A percentile compares a stretch with the other conserved stretches of the same genome.
Conservation (phyloP, 768 basidiomycete genomes). For the Tulasnella sp. region DNA sequence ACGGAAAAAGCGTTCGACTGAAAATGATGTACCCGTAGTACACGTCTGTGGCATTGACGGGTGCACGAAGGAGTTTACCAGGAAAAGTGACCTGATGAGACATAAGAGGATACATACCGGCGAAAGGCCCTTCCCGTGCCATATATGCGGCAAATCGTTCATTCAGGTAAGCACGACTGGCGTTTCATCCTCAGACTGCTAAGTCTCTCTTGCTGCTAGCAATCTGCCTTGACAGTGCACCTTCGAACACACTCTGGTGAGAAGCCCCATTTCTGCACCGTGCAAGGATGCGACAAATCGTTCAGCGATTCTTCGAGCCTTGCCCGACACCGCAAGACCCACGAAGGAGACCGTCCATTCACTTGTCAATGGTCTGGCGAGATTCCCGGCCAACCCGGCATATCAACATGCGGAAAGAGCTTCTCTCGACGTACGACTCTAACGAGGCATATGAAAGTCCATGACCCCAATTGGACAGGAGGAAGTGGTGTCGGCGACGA, state of each 20-base stretch:
- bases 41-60: slow-evolving; percentile 41
- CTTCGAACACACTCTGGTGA: slow-evolving; percentile 88
- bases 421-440: slow-evolving; percentile 82
- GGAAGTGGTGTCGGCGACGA: background rate
- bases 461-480: slow-evolving; percentile 69
- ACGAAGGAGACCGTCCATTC: slow-evolving; percentile 75
- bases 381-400: slow-evolving; percentile 46
- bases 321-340: slow-evolving; percentile 85
- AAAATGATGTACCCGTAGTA: background rate
- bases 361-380: slow-evolving; percentile 54
- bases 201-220: slow-evolving; percentile 43
- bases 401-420: slow-evolving; percentile 63
- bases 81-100: slow-evolving; percentile 76
- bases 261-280: slow-evolving; percentile 87
- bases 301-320: slow-evolving; percentile 91
- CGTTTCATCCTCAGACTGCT: background rate
- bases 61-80: slow-evolving; percentile 76
- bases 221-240: slow-evolving; percentile 86
- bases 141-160: slow-evolving; percentile 82
- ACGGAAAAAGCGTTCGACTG: background rate
- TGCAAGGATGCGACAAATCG: slow-evolving; percentile 79
- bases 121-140: slow-evolving; percentile 72
- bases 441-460: slow-evolving; percentile 82
- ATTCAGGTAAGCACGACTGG: slow-evolving; percentile 60
- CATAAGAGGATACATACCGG: slow-evolving; percentile 90